Base-by-base conservation (phyloP, 2,329 filamentous ascomycete species). In the Keithomyces neogunnii region DNA sequence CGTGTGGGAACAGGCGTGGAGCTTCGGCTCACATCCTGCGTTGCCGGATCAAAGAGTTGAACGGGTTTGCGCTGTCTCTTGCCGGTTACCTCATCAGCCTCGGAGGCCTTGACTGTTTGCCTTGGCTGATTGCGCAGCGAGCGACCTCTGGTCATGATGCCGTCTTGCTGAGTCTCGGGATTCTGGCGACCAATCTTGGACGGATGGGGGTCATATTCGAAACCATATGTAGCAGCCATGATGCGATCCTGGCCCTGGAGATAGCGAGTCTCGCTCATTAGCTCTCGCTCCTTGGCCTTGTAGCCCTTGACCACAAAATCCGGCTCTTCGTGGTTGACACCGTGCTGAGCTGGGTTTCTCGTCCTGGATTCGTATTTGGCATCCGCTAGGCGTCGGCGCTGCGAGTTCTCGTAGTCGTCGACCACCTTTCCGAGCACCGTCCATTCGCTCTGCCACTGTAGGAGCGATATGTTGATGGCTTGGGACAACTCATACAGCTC, bases 151-250 rank as follows among this genome's bases (percentile, higher is more conserved):
- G 78, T 79, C 56, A 74, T 73, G 52, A 75, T 69, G 30, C 79
- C 78, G 28, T 60, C 62, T 35, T 70, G 68, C 57, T 84, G 80
- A 8, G 71, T 73, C 36, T 77, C 67, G 1, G 80, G 78, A 53
- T 84, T 79, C 60, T 85, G 82, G 36, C 71, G 70, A 26, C 80
- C 80, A 53, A 83, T 71, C 63, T 78, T 79, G 53, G 73, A 74
- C 2, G 75, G 73, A 48, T 80, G 76, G 8, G 76, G 71, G 57
- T 84, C 80, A 56, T 83, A 81, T 53, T 82, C 77, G 57, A 84
- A 83, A 13, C 77, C 75, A 59, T 84, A 85, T 1, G 75, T 72
- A 54, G 77, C 72, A 6, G 81, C 80, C 73, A 80, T 78, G 54
- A 82, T 70, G 51, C 71, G 71, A 64, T 84, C 80, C 60, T 85